Base-by-base conservation (phyloP, 345 rosid genomes). In the Clausena lansium region DNA sequence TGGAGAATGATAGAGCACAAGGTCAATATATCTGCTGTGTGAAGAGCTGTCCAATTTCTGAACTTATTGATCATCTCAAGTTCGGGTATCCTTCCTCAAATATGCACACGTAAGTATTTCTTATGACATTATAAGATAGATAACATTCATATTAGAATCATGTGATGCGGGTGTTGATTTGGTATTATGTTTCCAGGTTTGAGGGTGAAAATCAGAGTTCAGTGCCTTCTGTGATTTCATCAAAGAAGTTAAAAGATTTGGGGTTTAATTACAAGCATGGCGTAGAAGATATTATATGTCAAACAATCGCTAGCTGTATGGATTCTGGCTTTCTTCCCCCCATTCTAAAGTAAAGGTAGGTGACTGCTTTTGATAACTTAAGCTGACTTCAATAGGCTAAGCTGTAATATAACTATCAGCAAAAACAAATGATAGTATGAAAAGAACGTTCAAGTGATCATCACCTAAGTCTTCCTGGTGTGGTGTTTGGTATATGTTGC, bases 1-100 rank as follows among this genome's bases (percentile, higher is more conserved):
- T 92, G 97, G 87, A 91, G 83, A 84, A 85, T 25, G 41, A 67
- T n/a, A 73, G 76, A 36, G 92, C 92, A 82, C 69, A 86, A 75
- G 97, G 97, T 76, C 86, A 77, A 82, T 91, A 90, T 74, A 82
- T 94, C 47, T 91, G 97, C 77, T 85, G 93, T 72, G 82, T 81
- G 70, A 57, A 74, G 30, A 89, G 83, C 60, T 85, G 83, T 82
- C 80, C 74, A 19, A 55, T 90, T 81, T 76, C 88, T 59, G 83
- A 85, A 20, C 75, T 92, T 86, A 55, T 86, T 71, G 50, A 78
- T 72, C 84, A 75, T 81, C 82, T 91, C 6, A 77, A 81, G 6
- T 78, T 81, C 63, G 79, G 76, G 35, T 80, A 76, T 60, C 83
- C 84, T 45, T 58, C 76, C 55, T 72, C 77, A 61, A 71, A 82